These are phyloP conservation scores for Angomonas deanei DNA, from an alignment of 208 protist genomes.

Conservation along the genomic window DNA sequence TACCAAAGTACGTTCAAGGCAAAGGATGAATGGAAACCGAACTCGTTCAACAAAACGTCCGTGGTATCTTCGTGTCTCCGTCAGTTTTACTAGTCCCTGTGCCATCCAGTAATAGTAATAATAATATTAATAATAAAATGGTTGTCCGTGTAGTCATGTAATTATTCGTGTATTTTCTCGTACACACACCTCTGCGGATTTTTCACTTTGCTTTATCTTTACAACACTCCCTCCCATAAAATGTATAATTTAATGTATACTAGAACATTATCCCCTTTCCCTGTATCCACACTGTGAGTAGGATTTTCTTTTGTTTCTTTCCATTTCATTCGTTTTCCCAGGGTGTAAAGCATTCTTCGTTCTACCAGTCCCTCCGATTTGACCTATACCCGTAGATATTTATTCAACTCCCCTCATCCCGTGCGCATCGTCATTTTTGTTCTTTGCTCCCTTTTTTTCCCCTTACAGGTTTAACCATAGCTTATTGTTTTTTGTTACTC, in stretches of 20 bases:
- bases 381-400: too few relatives aligned
- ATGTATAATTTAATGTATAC: neutral
- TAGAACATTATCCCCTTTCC: conserved; percentile 1
- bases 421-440: too few relatives aligned
- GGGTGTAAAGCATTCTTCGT: too few relatives aligned
- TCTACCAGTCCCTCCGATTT: too few relatives aligned
- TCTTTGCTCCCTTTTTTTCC: conserved; percentile 2
- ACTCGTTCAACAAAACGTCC: conserved; percentile 68
- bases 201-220: conserved; percentile 7
- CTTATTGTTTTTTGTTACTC: conserved; percentile 4
- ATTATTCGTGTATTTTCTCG: neutral
- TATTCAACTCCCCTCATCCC: too few relatives aligned
- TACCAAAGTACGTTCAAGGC: conserved; percentile 18
- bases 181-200: neutral
- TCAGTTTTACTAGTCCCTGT: conserved; percentile 79
- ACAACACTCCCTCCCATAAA: too few relatives aligned
- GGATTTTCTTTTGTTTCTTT: conserved; percentile 9
- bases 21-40: conserved; percentile 67
- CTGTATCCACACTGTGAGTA: too few relatives aligned
- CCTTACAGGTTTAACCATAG: conserved; percentile 3
- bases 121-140: neutral
- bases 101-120: too few relatives aligned
- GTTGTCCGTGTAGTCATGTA: conserved; percentile 1
- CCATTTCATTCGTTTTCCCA: conserved; percentile 4
- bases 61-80: conserved; percentile 75